Percentiles rank a stretch among this genome's conserved stretches.
phyloP scores from a whole-genome alignment of 768 basidiomycete species.

The Tricholoma bakamatsutake region DNA sequence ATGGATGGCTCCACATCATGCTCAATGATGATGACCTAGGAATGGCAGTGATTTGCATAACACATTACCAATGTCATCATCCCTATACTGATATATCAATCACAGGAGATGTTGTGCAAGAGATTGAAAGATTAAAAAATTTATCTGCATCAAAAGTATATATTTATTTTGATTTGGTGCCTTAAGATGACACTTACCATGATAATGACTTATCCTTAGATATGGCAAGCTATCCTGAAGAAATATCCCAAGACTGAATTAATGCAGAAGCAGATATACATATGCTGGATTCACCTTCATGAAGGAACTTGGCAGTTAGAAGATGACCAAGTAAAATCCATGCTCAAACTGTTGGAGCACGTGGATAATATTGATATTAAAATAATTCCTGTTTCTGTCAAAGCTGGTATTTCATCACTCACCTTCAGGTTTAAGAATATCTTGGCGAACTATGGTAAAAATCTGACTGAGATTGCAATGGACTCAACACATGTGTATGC shows the following conservation, averaged over 20 bases:
- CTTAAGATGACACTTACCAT: neutral
- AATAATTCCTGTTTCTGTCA: neutral
- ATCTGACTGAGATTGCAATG: neutral
- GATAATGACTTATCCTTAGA: neutral
- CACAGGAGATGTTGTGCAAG: neutral
- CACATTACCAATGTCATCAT: conserved; percentile 6
- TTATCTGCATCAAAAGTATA: neutral
- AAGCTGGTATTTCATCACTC: conserved; percentile 1
- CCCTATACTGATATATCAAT: conserved; percentile 5
- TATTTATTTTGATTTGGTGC: neutral
- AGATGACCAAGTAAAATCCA: neutral
- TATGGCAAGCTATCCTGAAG: conserved; percentile 1
- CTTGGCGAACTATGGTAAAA: neutral
- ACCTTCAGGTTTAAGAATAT: neutral
- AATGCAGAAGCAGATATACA: neutral
- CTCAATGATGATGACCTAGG: neutral
- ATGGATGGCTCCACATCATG: conserved; percentile 7
- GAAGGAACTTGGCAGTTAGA: too few species aligned
- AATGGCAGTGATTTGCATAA: too few species aligned
- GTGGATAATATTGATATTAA: neutral
- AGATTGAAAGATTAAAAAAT: neutral
- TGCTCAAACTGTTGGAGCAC: neutral
- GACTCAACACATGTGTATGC: neutral
- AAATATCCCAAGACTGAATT: conserved; percentile 1
- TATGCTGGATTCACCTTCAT: too few species aligned